A percentile compares a stretch with the other conserved stretches of the same genome.
phyloP scores from a whole-genome alignment of 2,329 filamentous ascomycete species.

The Phoma sp. region DNA sequence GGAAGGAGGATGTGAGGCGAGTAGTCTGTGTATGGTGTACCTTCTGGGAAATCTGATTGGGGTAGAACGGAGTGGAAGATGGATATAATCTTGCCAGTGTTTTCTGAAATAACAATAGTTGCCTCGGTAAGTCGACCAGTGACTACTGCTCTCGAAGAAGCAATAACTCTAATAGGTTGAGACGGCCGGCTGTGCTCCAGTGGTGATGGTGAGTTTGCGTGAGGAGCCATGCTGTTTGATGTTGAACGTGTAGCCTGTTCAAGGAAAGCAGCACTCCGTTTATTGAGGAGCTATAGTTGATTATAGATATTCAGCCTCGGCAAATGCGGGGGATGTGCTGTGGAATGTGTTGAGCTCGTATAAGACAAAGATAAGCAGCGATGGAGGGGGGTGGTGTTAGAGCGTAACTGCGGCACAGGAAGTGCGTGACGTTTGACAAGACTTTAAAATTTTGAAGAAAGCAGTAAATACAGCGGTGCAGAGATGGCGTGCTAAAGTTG shows the following conservation, averaged over 20 bases:
- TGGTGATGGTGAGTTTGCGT: slow-evolving; percentile 45
- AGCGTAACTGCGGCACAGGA: slow-evolving; percentile 20
- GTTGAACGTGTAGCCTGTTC: neutral
- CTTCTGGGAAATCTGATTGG: slow-evolving; percentile 73
- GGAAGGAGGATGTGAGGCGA: slow-evolving; percentile 85
- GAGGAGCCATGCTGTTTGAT: slow-evolving; percentile 45
- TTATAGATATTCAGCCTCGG: slow-evolving; percentile 26
- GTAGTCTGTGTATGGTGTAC: slow-evolving; percentile 80
- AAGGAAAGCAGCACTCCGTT: too few relatives aligned
- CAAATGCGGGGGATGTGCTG: slow-evolving; percentile 30
- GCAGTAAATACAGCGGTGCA: neutral
- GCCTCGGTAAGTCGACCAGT: slow-evolving; percentile 79
- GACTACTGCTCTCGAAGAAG: slow-evolving; percentile 83
- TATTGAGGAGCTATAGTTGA: slow-evolving; percentile 3
- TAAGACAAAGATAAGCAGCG: slow-evolving; percentile 44
- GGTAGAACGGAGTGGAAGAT: slow-evolving; percentile 79
- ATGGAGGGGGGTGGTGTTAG: slow-evolving; percentile 34
- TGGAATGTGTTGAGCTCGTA: slow-evolving; percentile 22
- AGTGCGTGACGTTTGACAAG: slow-evolving; percentile 1
- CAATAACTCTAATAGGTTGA: slow-evolving; percentile 73
- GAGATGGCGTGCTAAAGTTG: slow-evolving; percentile 2
- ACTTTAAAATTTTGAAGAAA: neutral
- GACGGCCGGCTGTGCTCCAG: slow-evolving; percentile 34
- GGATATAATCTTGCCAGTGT: slow-evolving; percentile 83
- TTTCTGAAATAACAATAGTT: slow-evolving; percentile 79